phyloP scores from a whole-genome alignment of 192 early-diverging fungal species.

The Umbelopsis ramanniana region DNA sequence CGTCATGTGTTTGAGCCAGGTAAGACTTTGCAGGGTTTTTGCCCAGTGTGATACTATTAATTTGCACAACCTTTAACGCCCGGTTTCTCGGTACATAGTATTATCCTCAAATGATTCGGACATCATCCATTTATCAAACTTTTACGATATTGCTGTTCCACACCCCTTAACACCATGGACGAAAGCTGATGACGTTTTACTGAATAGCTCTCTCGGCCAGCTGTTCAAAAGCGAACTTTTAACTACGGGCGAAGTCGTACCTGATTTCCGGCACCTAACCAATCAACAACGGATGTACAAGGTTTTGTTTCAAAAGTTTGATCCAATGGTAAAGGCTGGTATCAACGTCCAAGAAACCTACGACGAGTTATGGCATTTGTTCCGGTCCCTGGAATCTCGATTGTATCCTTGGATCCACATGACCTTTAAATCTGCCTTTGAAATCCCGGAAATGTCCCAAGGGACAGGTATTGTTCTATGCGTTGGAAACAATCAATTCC shows the following conservation, averaged over 20 bases:
- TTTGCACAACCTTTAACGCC: no score
- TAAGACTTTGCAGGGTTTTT: background rate
- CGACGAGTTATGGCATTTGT: constrained; percentile 33
- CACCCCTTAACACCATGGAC: constrained; percentile 45
- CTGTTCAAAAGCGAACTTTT: constrained; percentile 35
- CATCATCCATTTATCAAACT: constrained; percentile 19
- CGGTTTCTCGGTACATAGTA: background rate
- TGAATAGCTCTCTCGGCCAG: constrained; percentile 41
- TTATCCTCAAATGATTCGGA: constrained; percentile 3
- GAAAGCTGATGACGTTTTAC: constrained; percentile 37
- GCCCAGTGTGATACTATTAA: background rate
- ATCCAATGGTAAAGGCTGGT: constrained; percentile 41
- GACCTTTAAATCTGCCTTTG: constrained; percentile 40
- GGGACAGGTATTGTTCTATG: constrained; percentile 54
- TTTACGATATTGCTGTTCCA: constrained; percentile 51
- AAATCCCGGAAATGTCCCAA: constrained; percentile 31
- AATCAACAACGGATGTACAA: constrained; percentile 47
- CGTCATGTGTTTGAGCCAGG: constrained; percentile 12
- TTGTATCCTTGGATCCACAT: constrained; percentile 49
- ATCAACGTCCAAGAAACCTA: constrained; percentile 10
- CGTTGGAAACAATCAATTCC: constrained; percentile 53
- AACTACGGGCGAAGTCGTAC: constrained; percentile 25
- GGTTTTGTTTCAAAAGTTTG: constrained; percentile 46
- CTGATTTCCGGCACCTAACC: constrained; percentile 45
- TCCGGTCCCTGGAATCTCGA: constrained; percentile 36